Conservation (phyloP, 1,139 yeast species). For the Meyerozyma sp. region DNA sequence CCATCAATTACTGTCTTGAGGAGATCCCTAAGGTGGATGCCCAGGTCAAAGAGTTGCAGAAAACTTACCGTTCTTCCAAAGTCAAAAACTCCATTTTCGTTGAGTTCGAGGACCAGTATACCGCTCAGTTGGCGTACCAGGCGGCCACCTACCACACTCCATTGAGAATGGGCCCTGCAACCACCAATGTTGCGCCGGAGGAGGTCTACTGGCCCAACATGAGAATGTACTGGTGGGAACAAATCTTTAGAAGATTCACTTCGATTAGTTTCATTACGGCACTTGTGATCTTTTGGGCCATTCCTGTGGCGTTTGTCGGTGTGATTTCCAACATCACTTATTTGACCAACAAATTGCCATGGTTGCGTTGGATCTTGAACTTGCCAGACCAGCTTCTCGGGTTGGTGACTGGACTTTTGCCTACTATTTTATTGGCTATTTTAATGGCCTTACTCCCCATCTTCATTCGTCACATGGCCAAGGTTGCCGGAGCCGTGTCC, state of each 20-base stretch:
- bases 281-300: constrained; percentile 78
- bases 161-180: constrained; percentile 42
- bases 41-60: constrained; percentile 51
- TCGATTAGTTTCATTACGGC: constrained; percentile 57
- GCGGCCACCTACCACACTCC: constrained; percentile 51
- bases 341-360: constrained; percentile 62
- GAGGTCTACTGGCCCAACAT: constrained; percentile 66
- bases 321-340: constrained; percentile 76
- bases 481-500: constrained; percentile 61
- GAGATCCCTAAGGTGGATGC: constrained; percentile 49
- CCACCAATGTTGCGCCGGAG: constrained; percentile 55
- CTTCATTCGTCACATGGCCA: constrained; percentile 63
- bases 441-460: constrained; percentile 79
- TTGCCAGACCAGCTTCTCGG: constrained; percentile 70
- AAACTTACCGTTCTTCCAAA: constrained; percentile 32
- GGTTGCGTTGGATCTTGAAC: constrained; percentile 64
- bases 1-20: constrained; percentile 54
- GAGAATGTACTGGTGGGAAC: constrained; percentile 82
- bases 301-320: constrained; percentile 97
- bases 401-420: constrained; percentile 78
- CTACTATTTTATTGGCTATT: constrained; percentile 74
- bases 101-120: constrained; percentile 65
- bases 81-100: constrained; percentile 60
- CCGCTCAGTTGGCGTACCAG: constrained; percentile 68
- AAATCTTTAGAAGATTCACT: constrained; percentile 52